phyloP scores from a whole-genome alignment of 805 yeast genomes.

The Candida sonorensis region DNA sequence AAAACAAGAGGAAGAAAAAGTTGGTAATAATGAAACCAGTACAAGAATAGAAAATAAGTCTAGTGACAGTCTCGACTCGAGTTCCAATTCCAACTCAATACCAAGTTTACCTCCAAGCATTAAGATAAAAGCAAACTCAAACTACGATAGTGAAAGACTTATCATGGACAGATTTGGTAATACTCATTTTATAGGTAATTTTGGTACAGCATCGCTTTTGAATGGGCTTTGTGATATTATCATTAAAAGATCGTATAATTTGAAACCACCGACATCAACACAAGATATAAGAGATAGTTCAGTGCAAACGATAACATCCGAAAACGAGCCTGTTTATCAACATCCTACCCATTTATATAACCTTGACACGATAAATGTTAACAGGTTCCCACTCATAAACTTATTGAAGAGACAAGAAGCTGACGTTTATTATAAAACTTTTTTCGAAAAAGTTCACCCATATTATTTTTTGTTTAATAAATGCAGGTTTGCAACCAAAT shows the following conservation, averaged over 20 bases:
- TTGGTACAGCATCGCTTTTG: constrained; percentile 38
- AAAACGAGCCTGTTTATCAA: constrained; percentile 28
- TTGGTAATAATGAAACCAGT: not conserved
- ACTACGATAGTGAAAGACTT: constrained; percentile 28
- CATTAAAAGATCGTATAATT: constrained; percentile 29
- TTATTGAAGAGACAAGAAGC: constrained; percentile 30
- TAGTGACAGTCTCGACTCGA: too few relatives aligned
- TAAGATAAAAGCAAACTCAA: constrained; percentile 13
- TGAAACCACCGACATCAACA: constrained; percentile 29
- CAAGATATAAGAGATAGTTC: constrained; percentile 27
- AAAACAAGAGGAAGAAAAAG: constrained; percentile 1
- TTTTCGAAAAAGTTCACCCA: constrained; percentile 38
- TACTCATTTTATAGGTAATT: constrained; percentile 40
- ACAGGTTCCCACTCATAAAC: constrained; percentile 33
- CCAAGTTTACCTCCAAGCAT: constrained; percentile 16
- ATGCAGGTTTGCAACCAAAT: constrained; percentile 25
- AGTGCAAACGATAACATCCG: constrained; percentile 29
- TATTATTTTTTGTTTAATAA: constrained; percentile 36
- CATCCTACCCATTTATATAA: constrained; percentile 28
- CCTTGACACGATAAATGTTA: constrained; percentile 24
- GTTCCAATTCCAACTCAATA: not conserved
- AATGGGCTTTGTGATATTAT: constrained; percentile 37
- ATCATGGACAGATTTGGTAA: constrained; percentile 39
- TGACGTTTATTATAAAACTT: constrained; percentile 29
- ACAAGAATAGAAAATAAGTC: too few relatives aligned